Evolutionary conservation across 306 rosid genomes (phyloP), one percentile per base, ranked within the genome.

Genomic region (Ziziphus jujuba): DNA sequence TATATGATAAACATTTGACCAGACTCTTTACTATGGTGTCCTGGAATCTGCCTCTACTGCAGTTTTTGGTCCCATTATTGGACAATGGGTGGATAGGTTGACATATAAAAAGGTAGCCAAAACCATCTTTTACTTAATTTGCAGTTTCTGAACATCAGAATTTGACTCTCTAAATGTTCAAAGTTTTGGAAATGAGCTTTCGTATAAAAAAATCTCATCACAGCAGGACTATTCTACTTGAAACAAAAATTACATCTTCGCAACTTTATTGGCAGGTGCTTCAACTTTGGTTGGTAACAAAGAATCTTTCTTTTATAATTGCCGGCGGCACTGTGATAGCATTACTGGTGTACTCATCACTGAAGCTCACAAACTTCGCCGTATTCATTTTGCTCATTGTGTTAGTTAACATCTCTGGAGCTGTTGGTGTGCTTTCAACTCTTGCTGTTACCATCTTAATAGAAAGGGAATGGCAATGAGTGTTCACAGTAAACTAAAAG

Each of bases 1-100:
- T 92, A 89, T 65, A 92, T 90, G 98, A 90, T 92, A 70, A 76
- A 58, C 73, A 53, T 92, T 59, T 92, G 98, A 97, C 98, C 97
- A 33, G 84, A 90, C 63, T 92, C 97, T 0, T 64, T 92, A 62
- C 84, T 92, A 89, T 77, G 98, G 98, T 60, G 93, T 81, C 6
- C 78, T 87, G 63, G 98, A 92, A 81, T 86, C 93, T 71, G 89
- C 96, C 63, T 82, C 97, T 55, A 78, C 86, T 14, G 96, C 91
- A 3, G 1, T 92, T 35, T 87, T 90, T 58, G 97, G 98, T 52
- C 87, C 98, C 65, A 1, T 92, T 23, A 73, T 92, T 58, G 98
- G 98, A 61, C 85, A 63, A 25, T 86, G 72, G 88, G 88, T 90
- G 49, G 93, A 90, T 77, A 87, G 79, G 35, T 76, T 90, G 50